These are phyloP conservation scores for Candida ulmi DNA, from an alignment of 805 yeast genomes.

Conservation along the genomic window DNA sequence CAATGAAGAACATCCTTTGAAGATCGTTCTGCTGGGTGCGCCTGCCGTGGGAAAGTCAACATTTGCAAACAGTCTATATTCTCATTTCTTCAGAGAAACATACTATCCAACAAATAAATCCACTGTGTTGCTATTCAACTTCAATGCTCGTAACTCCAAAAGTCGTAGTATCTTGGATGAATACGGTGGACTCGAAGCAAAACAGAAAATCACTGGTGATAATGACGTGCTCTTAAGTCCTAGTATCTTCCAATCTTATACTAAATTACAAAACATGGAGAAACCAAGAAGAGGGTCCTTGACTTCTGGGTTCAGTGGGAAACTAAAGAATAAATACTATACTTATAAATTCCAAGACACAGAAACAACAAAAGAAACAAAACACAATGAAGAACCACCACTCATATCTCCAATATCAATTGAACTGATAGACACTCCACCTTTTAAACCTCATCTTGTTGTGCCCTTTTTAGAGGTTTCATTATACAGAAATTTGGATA, in stretches of 20 bases:
- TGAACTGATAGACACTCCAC: conserved; percentile 73
- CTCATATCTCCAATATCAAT: conserved; percentile 52
- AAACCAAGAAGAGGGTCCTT: conserved; percentile 5
- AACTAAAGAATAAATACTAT: conserved; percentile 15
- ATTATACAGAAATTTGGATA: conserved; percentile 53
- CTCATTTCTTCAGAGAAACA: conserved; percentile 52
- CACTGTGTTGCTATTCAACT: conserved; percentile 53
- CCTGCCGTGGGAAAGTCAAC: conserved; percentile 57
- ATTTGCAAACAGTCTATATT: conserved; percentile 41
- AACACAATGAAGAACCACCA: conserved; percentile 41
- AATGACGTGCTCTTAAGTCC: conserved; percentile 31
- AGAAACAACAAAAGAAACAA: conserved; percentile 5
- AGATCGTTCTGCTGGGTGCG: conserved; percentile 59
- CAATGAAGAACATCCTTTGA: conserved; percentile 34
- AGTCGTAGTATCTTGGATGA: conserved; percentile 43
- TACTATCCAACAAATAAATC: conserved; percentile 70
- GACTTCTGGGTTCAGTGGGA: not conserved
- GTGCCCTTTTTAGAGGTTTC: conserved; percentile 77
- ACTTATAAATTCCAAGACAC: conserved; percentile 14
- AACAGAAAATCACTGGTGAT: conserved; percentile 27
- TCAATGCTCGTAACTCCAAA: conserved; percentile 33
- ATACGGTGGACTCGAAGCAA: conserved; percentile 35
- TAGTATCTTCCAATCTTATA: conserved; percentile 30
- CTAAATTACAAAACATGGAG: conserved; percentile 4
- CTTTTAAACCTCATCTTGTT: conserved; percentile 57